These are phyloP conservation scores for Cercospora sesami DNA, from an alignment of 2,329 filamentous ascomycete species.

Conservation along the genomic window DNA sequence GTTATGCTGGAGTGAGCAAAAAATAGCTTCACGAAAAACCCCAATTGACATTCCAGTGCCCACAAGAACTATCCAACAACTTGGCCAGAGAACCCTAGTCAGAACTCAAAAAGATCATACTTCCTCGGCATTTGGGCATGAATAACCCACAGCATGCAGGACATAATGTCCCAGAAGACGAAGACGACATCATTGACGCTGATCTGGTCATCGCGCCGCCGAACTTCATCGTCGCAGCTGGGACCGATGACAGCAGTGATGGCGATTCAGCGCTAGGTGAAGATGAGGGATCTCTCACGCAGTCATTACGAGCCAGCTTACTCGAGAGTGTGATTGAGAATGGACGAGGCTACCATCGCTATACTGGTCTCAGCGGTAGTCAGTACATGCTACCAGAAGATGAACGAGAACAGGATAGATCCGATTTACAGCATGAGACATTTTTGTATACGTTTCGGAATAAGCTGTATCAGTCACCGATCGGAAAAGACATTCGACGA, in stretches of 20 bases:
- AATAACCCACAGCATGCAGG: background rate
- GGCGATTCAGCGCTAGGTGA: constrained; percentile 10
- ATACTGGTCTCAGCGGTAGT: constrained; percentile 31
- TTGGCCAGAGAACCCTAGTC: background rate
- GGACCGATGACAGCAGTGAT: constrained; percentile 11
- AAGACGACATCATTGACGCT: background rate
- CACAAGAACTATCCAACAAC: background rate
- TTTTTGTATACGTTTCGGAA: constrained; percentile 31
- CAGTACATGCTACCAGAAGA: constrained; percentile 36
- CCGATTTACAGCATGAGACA: constrained; percentile 36
- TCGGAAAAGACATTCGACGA: constrained; percentile 39
- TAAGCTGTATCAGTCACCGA: constrained; percentile 45
- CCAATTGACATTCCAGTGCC: background rate
- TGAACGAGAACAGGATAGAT: constrained; percentile 33
- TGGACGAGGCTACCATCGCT: constrained; percentile 20
- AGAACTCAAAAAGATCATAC: background rate
- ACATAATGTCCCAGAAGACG: background rate
- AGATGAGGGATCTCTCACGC: constrained; percentile 6
- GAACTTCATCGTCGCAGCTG: constrained; percentile 2
- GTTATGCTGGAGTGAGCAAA: background rate
- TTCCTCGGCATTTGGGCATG: background rate
- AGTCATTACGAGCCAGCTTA: constrained; percentile 6
- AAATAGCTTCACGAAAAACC: background rate
- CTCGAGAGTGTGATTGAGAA: constrained; percentile 16
- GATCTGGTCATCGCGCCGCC: constrained; percentile 6